These are phyloP conservation scores for Scedosporium aurantiacum DNA, from an alignment of 2,329 filamentous ascomycete species.

Conservation along the genomic window DNA sequence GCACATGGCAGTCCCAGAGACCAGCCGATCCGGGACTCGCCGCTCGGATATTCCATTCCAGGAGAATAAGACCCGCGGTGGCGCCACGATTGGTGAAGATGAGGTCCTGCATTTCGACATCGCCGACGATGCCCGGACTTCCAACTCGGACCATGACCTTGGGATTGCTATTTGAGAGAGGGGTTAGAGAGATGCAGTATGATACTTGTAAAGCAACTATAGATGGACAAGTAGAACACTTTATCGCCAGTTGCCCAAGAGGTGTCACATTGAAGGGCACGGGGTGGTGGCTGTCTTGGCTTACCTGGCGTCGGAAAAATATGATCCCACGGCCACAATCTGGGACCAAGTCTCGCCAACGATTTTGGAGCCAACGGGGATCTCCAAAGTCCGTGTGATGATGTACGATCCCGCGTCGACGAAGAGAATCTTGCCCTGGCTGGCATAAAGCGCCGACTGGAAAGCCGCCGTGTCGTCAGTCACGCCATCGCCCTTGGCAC, in stretches of 20 bases:
- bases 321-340: conserved; percentile 14
- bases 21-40: conserved; percentile 18
- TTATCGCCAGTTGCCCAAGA: too few relatives aligned
- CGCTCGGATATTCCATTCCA: conserved; percentile 47
- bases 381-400: conserved; percentile 21
- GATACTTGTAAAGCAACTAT: not conserved
- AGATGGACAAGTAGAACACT: too few relatives aligned
- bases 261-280: too few relatives aligned
- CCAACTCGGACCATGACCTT: conserved; percentile 56
- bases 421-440: conserved; percentile 28
- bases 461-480: conserved; percentile 44
- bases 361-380: conserved; percentile 22
- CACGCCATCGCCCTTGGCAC: conserved; percentile 37
- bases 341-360: conserved; percentile 25
- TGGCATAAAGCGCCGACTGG: conserved; percentile 29
- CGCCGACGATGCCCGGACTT: conserved; percentile 44
- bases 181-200: not conserved
- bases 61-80: conserved; percentile 55
- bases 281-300: not conserved
- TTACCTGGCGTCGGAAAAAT: conserved; percentile 9
- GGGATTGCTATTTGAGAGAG: conserved; percentile 23
- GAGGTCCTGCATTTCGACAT: conserved; percentile 60
- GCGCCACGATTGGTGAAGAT: conserved; percentile 56
- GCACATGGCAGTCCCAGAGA: conserved; percentile 59
- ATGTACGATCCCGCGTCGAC: conserved; percentile 34